Percentiles rank a stretch among this genome's conserved stretches.
phyloP scores from a whole-genome alignment of 177 flowering plant species.

The Vitis hybrid region DNA sequence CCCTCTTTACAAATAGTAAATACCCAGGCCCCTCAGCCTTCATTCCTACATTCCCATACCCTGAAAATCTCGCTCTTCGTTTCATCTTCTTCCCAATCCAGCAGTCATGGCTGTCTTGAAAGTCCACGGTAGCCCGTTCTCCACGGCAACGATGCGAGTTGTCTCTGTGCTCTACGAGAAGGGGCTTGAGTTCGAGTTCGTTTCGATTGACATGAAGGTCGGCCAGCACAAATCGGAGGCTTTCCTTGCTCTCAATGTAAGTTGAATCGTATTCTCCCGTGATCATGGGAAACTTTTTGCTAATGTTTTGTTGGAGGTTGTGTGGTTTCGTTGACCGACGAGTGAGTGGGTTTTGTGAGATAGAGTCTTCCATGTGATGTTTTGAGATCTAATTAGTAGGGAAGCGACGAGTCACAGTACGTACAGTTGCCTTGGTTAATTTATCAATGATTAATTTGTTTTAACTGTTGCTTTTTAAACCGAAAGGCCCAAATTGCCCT shows the following conservation, averaged over 20 bases:
- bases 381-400: too few relatives aligned
- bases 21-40: background rate
- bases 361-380: too few relatives aligned
- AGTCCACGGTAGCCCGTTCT: conserved; percentile 28
- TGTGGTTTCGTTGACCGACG: too few relatives aligned
- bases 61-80: background rate
- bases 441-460: too few relatives aligned
- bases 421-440: too few relatives aligned
- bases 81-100: background rate
- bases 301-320: background rate
- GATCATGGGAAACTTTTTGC: background rate
- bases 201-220: conserved; percentile 26
- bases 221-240: conserved; percentile 33
- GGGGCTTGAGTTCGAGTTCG: conserved; percentile 41
- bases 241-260: conserved; percentile 33
- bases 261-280: background rate
- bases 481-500: too few relatives aligned
- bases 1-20: background rate
- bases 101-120: conserved; percentile 27
- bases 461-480: too few relatives aligned
- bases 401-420: too few relatives aligned
- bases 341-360: too few relatives aligned
- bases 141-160: conserved; percentile 30
- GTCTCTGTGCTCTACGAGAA: conserved; percentile 37
- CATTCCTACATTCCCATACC: background rate